A percentile compares a stretch with the other conserved stretches of the same genome.
These are phyloP conservation scores for Cutaneotrichosporon sp. DNA, from an alignment of 1,284 basidiomycete species.

Conservation along the genomic window DNA sequence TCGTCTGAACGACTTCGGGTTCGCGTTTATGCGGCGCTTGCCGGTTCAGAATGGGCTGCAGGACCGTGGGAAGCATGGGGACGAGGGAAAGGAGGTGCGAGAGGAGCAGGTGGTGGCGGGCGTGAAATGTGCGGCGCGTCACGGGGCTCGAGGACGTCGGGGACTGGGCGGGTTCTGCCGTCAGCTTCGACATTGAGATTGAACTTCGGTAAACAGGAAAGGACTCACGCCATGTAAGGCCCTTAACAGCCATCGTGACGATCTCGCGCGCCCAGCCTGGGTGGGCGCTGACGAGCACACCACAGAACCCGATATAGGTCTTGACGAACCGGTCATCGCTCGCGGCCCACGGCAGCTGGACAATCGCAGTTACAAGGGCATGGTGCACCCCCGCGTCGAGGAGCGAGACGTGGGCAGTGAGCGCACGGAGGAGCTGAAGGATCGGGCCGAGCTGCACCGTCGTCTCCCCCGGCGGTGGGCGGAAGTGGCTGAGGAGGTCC, in stretches of 20 bases:
- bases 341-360: slow-evolving; percentile 85
- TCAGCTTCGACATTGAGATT: neutral
- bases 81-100: slow-evolving; percentile 79
- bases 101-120: slow-evolving; percentile 79
- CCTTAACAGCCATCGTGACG: slow-evolving; percentile 72
- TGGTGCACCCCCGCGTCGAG: slow-evolving; percentile 57
- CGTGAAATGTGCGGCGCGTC: slow-evolving; percentile 77
- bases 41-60: slow-evolving; percentile 76
- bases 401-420: slow-evolving; percentile 61
- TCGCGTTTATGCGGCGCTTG: slow-evolving; percentile 94
- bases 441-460: slow-evolving; percentile 46
- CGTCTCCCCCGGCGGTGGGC: slow-evolving; percentile 36
- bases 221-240: slow-evolving; percentile 78
- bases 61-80: slow-evolving; percentile 77
- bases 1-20: slow-evolving; percentile 69
- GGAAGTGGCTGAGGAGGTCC: slow-evolving; percentile 55
- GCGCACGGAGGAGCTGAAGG: slow-evolving; percentile 55
- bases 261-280: slow-evolving; percentile 86
- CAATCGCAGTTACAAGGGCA: slow-evolving; percentile 79
- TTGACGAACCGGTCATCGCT: slow-evolving; percentile 73
- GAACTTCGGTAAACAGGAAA: neutral
- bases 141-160: slow-evolving; percentile 39
- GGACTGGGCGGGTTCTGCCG: neutral
- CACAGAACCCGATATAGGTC: slow-evolving; percentile 79
- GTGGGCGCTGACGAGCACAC: slow-evolving; percentile 86